Base-by-base conservation (phyloP, 805 yeast genomes). In the Wickerhamomyces silvicola region DNA sequence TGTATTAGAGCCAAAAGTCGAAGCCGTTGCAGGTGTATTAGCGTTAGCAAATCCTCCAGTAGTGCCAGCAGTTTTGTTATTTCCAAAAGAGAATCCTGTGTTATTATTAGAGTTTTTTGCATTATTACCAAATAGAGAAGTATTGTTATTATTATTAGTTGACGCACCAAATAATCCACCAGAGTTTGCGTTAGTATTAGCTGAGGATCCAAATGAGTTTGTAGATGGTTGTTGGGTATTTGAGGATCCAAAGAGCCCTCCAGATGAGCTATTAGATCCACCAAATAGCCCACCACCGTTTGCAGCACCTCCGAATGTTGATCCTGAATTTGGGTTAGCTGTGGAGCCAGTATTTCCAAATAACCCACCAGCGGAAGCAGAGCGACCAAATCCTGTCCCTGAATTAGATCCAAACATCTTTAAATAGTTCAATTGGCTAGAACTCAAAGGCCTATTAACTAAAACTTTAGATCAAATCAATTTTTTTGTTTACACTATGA, bases 281-380 rank as follows among this genome's bases (percentile, higher is more conserved):
- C 76, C 76, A 49, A 73, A 72, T 33, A 70, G 47, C 4, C 72
- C 70, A 21, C 38, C 38, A 27, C 17, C 27, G 24, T 30, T 11
- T 16, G 15, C 11, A 16, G 26, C 6, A 27, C 18, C 11, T 31
- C 24, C 25, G 13, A 14, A 6, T 4, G n/a, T 22, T 6, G 25
- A n/a, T 15, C 27, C 24, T 22, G 24, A 14, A 7, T 22, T 22
- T 10, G 7, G n/a, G 6, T n/a, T 10, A 22, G 24, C 7, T 10
- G 4, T n/a, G 11, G 22, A 42, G 15, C 28, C 28, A 18, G 18
- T 19, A 11, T 22, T 13, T 8, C 30, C 30, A 38, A 53, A 49
- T 6, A 56, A 54, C 18, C 54, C 57, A 16, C 45, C 30, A 27
- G 48, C 27, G 13, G 38, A 27, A 7, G 37, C 19, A 25, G 31